Evolutionary conservation across 169 alveolate genomes (phyloP), one percentile per base, ranked within the genome.

Genomic region (Cyclospora cayetanensis): DNA sequence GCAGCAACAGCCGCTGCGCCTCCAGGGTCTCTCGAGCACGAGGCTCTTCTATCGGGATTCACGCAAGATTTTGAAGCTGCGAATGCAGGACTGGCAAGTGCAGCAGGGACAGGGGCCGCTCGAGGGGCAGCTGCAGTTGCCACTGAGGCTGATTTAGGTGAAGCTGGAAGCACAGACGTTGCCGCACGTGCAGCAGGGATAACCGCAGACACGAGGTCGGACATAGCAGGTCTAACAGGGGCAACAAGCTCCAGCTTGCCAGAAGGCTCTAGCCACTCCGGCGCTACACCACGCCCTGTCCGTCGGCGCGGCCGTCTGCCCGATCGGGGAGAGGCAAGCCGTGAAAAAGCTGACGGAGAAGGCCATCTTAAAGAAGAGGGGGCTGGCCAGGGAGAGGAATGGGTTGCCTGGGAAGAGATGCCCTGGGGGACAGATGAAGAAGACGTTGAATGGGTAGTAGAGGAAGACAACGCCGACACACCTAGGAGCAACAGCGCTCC

Each of bases 401-500:
- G 83, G 83, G 83, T 35, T 25, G 43, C 83, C 34, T 70, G 83
- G 83, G 83, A 70, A 15, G 83, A 70, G 55, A 34, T n/a, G n/a
- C n/a, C 37, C 53, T 70, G 83, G 83, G 83, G 83, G 46, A n/a
- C n/a, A n/a, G n/a, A n/a, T n/a, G 60, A 46, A 46, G 83, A 70
- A 18, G 83, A 70, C 53, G 83, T 70, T 18, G 53, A 70, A 53
- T 70, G 83, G 83, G 37, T 70, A 5, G 83, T 35, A 5, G 83
- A 70, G 20, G 83, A 70, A 9, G 77, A 65, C 25, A 34, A 18
- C 4, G 18, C 2, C 39, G 41, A 4, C 77, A 25, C 0, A 7
- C 25, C 43, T 41, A 65, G 77, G 43, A 65, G 43, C 77, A 65
- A 41, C 77, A 65, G 42, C 77, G n/a, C n/a, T n/a, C n/a, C n/a